Evolutionary conservation across 2,329 filamentous ascomycete genomes (phyloP).

Genomic region (Arthrobotrys iridis): DNA sequence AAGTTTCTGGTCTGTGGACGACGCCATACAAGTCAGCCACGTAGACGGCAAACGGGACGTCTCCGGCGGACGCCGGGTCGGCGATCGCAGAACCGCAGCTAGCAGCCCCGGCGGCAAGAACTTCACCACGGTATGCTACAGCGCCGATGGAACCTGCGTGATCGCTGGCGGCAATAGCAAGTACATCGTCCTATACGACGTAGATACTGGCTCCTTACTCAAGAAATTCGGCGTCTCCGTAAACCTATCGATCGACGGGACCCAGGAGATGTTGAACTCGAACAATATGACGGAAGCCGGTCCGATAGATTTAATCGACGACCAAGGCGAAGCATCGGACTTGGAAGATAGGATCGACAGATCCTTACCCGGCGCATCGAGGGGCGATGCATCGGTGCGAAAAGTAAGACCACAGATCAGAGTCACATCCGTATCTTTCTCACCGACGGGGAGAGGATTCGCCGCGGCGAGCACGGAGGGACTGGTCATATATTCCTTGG

Average conservation of each 20-base stretch:
- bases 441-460: slow-evolving; percentile 87
- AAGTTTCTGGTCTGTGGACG: slow-evolving; percentile 91
- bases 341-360: slow-evolving; percentile 83
- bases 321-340: slow-evolving; percentile 87
- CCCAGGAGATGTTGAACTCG: slow-evolving; percentile 96
- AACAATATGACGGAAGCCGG: slow-evolving; percentile 90
- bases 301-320: slow-evolving; percentile 83
- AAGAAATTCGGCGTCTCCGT: slow-evolving; percentile 96
- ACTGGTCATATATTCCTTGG: slow-evolving; percentile 89
- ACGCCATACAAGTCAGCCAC: slow-evolving; percentile 84
- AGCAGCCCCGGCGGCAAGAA: slow-evolving; percentile 90
- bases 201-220: slow-evolving; percentile 85
- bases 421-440: slow-evolving; percentile 84
- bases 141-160: slow-evolving; percentile 88
- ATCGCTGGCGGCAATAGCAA: slow-evolving; percentile 96
- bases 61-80: slow-evolving; percentile 87
- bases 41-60: slow-evolving; percentile 91
- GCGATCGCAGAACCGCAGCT: slow-evolving; percentile 88
- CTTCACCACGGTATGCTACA: slow-evolving; percentile 88
- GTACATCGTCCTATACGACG: slow-evolving; percentile 97
- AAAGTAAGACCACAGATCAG: slow-evolving; percentile 82
- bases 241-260: slow-evolving; percentile 94
- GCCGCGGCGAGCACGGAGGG: slow-evolving; percentile 96
- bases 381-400: slow-evolving; percentile 83
- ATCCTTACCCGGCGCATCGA: slow-evolving; percentile 83